Evolutionary conservation across 495 filamentous ascomycete genomes (phyloP).

Genomic region (Daldinia childiae): DNA sequence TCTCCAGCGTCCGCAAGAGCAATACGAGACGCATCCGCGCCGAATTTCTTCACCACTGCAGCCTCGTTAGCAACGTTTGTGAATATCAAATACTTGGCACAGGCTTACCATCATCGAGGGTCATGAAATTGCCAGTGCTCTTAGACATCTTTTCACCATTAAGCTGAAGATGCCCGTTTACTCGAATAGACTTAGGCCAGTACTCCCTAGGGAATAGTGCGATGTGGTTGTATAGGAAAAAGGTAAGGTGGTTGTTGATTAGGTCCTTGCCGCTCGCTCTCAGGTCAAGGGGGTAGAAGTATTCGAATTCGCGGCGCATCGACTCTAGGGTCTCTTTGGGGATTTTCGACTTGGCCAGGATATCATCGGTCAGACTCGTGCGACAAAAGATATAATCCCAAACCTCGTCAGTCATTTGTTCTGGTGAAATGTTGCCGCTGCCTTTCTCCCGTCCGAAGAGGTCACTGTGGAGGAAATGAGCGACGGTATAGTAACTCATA

Average conservation of each 20-base stretch:
- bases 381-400: slow-evolving; percentile 91
- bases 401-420: slow-evolving; percentile 94
- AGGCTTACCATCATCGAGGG: slow-evolving; percentile 69
- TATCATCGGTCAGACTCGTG: slow-evolving; percentile 68
- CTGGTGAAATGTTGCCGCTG: slow-evolving; percentile 69
- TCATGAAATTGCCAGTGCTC: slow-evolving; percentile 94
- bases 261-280: slow-evolving; percentile 87
- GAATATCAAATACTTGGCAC: not conserved
- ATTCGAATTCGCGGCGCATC: slow-evolving; percentile 91
- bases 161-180: slow-evolving; percentile 91
- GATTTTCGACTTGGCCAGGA: slow-evolving; percentile 69
- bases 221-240: slow-evolving; percentile 94
- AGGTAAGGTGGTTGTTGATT: slow-evolving; percentile 88
- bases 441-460: slow-evolving; percentile 81
- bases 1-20: slow-evolving; percentile 95
- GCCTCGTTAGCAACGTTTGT: not conserved
- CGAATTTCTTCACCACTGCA: slow-evolving; percentile 82
- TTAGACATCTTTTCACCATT: slow-evolving; percentile 99
- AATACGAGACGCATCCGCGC: slow-evolving; percentile 90
- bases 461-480: slow-evolving; percentile 81
- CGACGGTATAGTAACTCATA: slow-evolving; percentile 96
- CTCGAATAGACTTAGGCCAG: slow-evolving; percentile 84
- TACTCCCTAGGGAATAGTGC: slow-evolving; percentile 87
- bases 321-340: slow-evolving; percentile 72
- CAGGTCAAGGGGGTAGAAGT: slow-evolving; percentile 95